Conservation (phyloP, 345 rosid genomes). For the Camelina sativa region DNA sequence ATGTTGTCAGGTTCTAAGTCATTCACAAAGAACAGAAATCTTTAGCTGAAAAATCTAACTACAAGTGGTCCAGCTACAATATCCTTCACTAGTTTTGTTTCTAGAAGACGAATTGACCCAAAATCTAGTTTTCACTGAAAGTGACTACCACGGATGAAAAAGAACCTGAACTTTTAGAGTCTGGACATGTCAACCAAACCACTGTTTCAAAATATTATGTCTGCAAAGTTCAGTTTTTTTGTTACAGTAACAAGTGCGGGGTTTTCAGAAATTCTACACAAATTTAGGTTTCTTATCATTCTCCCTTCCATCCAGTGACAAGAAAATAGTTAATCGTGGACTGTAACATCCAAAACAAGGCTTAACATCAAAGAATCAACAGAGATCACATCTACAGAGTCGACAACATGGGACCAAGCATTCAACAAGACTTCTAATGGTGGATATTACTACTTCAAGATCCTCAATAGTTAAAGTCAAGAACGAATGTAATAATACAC, state of each 20-base stretch:
- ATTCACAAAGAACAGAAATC: constrained; percentile 18
- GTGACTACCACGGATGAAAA: constrained; percentile 1
- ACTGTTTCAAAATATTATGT: neutral
- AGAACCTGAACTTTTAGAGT: constrained; percentile 1
- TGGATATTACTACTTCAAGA: constrained; percentile 15
- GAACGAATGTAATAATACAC: neutral
- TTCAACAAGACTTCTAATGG: constrained; percentile 9
- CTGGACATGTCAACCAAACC: constrained; percentile 6
- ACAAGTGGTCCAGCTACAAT: constrained; percentile 24
- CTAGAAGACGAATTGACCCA: neutral
- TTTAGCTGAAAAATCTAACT: neutral
- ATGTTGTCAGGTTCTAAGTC: constrained; percentile 5
- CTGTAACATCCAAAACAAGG: neutral
- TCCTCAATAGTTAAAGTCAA: neutral
- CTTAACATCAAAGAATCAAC: constrained; percentile 11
- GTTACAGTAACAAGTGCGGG: neutral
- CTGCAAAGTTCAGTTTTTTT: neutral
- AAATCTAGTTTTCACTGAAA: constrained; percentile 4
- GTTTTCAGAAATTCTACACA: neutral
- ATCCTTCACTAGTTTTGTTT: neutral
- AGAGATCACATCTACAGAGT: constrained; percentile 1
- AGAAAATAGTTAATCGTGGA: neutral
- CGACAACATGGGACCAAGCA: constrained; percentile 14
- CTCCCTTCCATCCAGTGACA: neutral
- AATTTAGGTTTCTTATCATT: neutral